These are phyloP conservation scores for Danielozyma ontarioensis DNA, from an alignment of 805 yeast genomes.

Conservation along the genomic window DNA sequence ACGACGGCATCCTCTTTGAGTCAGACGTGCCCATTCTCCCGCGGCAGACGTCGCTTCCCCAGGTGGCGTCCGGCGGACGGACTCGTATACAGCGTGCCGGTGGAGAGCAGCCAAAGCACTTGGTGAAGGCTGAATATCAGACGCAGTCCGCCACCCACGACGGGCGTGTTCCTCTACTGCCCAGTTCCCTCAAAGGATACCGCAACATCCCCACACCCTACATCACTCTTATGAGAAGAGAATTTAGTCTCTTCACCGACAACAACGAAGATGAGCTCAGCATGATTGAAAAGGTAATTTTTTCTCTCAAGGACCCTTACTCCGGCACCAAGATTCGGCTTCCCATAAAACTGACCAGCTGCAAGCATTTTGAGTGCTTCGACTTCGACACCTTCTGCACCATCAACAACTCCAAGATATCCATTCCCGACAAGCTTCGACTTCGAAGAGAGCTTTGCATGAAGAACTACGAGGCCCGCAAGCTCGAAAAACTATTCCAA, in stretches of 20 bases:
- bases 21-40: not conserved
- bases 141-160: no score
- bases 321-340: slow-evolving; percentile 31
- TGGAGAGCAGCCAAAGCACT: no score
- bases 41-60: not conserved
- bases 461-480: slow-evolving; percentile 16
- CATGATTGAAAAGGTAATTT: slow-evolving; percentile 31
- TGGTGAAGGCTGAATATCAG: no score
- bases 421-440: slow-evolving; percentile 17
- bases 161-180: no score
- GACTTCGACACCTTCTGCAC: slow-evolving; percentile 38
- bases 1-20: not conserved
- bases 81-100: no score
- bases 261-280: slow-evolving; percentile 22
- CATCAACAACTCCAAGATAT: slow-evolving; percentile 24
- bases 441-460: slow-evolving; percentile 22
- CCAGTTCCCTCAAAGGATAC: slow-evolving; percentile 9
- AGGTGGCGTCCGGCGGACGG: no score
- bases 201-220: slow-evolving; percentile 25
- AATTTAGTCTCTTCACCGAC: slow-evolving; percentile 18
- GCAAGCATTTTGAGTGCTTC: slow-evolving; percentile 41
- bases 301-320: slow-evolving; percentile 37
- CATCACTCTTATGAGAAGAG: slow-evolving; percentile 21
- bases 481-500: slow-evolving; percentile 4
- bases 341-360: slow-evolving; percentile 34